Percentiles rank a stretch among this genome's conserved stretches.
These are phyloP conservation scores for Hypoxylon cercidicola DNA, from an alignment of 495 filamentous ascomycete genomes.

Conservation along the genomic window DNA sequence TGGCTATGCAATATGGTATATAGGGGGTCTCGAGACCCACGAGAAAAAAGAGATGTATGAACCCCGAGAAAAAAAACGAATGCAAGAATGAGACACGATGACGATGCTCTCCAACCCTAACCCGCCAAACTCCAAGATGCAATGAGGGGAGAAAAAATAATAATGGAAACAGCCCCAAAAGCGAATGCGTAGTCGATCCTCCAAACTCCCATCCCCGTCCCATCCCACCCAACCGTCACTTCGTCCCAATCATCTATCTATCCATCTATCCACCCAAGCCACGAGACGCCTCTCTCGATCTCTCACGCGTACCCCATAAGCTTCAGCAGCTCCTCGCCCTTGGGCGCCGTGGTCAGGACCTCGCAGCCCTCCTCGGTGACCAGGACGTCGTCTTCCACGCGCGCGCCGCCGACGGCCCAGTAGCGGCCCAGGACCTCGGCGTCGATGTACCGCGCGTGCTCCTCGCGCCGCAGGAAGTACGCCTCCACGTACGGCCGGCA, in stretches of 20 bases:
- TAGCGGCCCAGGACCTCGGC: conserved; percentile 74
- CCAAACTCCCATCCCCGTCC: background rate
- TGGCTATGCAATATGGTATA: conserved; percentile 1
- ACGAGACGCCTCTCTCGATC: too few relatives aligned
- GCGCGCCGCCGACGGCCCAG: conserved; percentile 82
- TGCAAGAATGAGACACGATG: too few relatives aligned
- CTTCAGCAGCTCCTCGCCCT: conserved; percentile 67
- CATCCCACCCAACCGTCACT: background rate
- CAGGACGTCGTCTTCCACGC: conserved; percentile 92
- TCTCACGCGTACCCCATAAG: conserved; percentile 44
- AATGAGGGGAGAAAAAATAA: too few relatives aligned
- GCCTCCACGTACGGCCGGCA: conserved; percentile 68
- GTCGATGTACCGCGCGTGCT: conserved; percentile 78
- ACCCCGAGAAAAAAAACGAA: background rate
- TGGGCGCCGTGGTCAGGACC: conserved; percentile 85
- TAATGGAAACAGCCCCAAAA: too few relatives aligned
- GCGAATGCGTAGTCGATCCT: too few relatives aligned
- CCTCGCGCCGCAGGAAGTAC: conserved; percentile 69
- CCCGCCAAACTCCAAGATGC: too few relatives aligned
- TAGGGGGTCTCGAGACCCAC: background rate
- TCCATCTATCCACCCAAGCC: background rate
- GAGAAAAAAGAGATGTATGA: conserved; percentile 12
- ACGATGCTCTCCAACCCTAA: too few relatives aligned
- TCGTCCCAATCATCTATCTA: background rate
- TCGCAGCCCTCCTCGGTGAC: conserved; percentile 81